Evolutionary conservation across 1,284 basidiomycete species (phyloP).

Genomic region (Puccinia novopanici): DNA sequence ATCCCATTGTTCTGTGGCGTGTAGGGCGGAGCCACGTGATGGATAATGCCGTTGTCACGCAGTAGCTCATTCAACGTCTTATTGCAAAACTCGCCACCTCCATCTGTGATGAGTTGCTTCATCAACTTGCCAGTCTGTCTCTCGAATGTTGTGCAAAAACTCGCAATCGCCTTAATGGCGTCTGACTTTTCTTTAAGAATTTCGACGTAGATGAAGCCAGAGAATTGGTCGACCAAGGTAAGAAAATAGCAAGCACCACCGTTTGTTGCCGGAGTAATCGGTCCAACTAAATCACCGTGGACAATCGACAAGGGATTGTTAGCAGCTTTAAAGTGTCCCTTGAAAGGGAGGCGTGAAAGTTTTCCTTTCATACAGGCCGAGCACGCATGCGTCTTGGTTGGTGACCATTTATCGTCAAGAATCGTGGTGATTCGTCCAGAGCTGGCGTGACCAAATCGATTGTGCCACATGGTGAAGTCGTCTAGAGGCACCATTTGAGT

Average conservation of each 20-base stretch:
- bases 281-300: too few species aligned
- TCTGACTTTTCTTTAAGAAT: too few species aligned
- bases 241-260: too few species aligned
- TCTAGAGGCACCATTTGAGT: too few species aligned
- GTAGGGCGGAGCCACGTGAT: neutral
- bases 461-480: neutral
- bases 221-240: neutral
- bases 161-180: neutral
- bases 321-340: neutral
- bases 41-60: neutral
- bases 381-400: neutral
- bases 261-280: too few species aligned
- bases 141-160: neutral
- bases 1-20: constrained; percentile 11
- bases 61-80: neutral
- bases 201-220: too few species aligned
- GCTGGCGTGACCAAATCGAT: neutral
- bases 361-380: neutral
- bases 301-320: too few species aligned
- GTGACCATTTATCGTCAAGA: neutral
- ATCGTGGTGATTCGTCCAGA: neutral
- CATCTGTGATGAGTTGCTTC: neutral
- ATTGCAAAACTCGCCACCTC: too few species aligned
- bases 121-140: neutral
- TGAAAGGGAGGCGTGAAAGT: neutral